Base-by-base conservation (phyloP, 495 filamentous ascomycete species). In the Tetracladium marchalianum region DNA sequence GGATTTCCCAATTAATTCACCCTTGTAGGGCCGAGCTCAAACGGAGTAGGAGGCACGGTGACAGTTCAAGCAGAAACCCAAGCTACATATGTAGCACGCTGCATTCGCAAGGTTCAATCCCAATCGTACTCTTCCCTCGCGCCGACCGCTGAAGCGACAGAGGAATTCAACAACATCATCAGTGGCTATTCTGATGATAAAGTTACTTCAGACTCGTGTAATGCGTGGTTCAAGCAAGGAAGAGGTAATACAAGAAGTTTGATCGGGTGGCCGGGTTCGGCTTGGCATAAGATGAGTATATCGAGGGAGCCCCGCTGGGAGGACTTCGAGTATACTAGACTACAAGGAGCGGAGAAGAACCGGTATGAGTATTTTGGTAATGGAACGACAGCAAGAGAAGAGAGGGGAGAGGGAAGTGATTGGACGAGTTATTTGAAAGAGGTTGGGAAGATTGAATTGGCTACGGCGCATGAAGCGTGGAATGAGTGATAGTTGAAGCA, bases 171-270 rank as follows among this genome's bases (percentile, higher is more conserved):
- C 22, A 27, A 27, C 22, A 27, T 27, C 7, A 3, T 27, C 22
- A 27, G 22, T 27, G 22, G 22, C 22, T 76, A 74, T 56, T 66
- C 62, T 35, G 74, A 78, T 45, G 44, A 58, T 3, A 81, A 73
- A 11, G 76, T 79, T 10, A 69, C 70, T 62, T 65, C 67, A 0
- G 67, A 71, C 8, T 70, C 73, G 33, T 81, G 77, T 57, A 69
- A 66, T 17, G 73, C 69, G 0, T 81, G 77, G 77, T 71, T 70
- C 46, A 80, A 80, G 44, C 69, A 70, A 12, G 71, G 72, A 2
- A 55, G 58, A 15, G 64, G 71, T 1, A 67, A 68, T 4, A 63
- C 58, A 1, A 57, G 64, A 5, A 66, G 79, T 15, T 70, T 71
- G 51, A 73, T 73, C 0, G 46, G 73, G 31, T 80, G 76, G 60